Evolutionary conservation across 2,329 filamentous ascomycete genomes (phyloP).

Genomic region (Fusarium sp.): DNA sequence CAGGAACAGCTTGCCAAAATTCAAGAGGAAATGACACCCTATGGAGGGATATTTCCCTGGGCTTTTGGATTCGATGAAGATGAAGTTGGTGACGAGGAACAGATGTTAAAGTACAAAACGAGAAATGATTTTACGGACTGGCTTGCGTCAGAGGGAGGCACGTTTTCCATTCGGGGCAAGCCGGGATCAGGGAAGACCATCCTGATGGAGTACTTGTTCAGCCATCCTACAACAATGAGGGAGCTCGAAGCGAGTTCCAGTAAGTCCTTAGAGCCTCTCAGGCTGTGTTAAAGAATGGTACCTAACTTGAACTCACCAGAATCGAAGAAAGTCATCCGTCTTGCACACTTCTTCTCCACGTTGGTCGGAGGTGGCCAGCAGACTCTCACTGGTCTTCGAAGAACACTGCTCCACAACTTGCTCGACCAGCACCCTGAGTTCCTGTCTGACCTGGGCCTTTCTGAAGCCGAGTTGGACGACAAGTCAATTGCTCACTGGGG

Average conservation of each 20-base stretch:
- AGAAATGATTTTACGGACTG: background rate
- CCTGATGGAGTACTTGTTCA: background rate
- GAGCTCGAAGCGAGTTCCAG: background rate
- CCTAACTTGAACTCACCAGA: background rate
- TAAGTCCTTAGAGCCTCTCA: background rate
- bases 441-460: background rate
- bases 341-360: background rate
- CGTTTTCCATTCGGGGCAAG: background rate
- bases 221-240: background rate
- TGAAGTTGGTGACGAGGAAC: background rate
- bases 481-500: background rate
- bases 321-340: background rate
- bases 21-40: background rate
- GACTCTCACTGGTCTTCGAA: background rate
- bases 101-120: background rate
- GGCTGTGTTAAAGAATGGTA: background rate
- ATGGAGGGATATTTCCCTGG: background rate
- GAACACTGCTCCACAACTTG: background rate
- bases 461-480: background rate
- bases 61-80: background rate
- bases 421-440: background rate
- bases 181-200: background rate
- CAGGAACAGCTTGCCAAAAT: background rate
- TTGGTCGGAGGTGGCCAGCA: background rate
- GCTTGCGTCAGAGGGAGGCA: background rate